Base-by-base conservation (phyloP, 805 yeast species). In the Debaryomyces tyrocola region DNA sequence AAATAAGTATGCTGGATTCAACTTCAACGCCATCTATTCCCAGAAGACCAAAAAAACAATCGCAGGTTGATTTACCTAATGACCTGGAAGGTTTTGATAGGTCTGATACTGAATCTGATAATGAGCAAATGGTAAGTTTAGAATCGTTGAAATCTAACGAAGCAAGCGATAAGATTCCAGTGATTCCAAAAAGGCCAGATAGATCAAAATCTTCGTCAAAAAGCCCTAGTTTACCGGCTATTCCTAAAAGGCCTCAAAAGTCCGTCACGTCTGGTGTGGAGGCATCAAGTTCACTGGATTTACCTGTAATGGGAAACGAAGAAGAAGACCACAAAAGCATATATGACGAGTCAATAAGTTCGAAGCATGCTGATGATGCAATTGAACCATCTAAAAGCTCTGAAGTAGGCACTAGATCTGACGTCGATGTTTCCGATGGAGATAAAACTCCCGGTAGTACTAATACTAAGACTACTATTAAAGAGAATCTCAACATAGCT, bases 401-500 rank as follows among this genome's bases (percentile, higher is more conserved):
- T 28, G 33, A 49, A 38, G 10, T 33, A 9, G 11, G 11, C 14
- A n/a, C 33, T 27, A 41, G 29, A 5, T 40, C 44, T 4, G 45
- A 41, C 17, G 39, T 20, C 5, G 51, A 37, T 20, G 54, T 44
- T 8, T 47, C 17, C 11, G 70, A 65, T 47, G 70, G 69, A 1
- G 70, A 66, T 20, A 61, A 55, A 37, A 66, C 70, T 2, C 70
- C 72, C 2, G 67, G 64, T 2, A 66, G 61, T 33, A 52, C 66
- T 1, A 61, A 59, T 12, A 64, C 67, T 0, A 66, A 62, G 41
- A 51, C 55, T 5, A 47, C 63, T 1, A 60, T 66, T 49, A 66
- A 65, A 45, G 61, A 64, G 45, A 66, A 62, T 11, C 12, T 51
- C 4, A 50, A 46, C 27, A 53, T 55, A 15, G 60, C 54, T 11